Conservation (phyloP, 192 early-diverging fungal species). For the Funneliformis mosseae region DNA sequence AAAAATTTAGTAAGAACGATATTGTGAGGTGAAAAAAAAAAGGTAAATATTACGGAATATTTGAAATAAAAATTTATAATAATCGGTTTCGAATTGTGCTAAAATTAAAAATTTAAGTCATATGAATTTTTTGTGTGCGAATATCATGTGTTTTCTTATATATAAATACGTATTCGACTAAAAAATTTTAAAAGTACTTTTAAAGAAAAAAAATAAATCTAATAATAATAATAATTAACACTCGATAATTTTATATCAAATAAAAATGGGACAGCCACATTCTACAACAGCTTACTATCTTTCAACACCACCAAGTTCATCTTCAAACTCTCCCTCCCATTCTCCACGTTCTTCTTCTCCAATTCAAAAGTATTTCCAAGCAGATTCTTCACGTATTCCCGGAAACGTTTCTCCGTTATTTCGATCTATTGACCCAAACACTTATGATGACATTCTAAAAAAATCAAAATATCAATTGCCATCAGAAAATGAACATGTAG, state of each 20-base stretch:
- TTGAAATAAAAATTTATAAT: too few species aligned
- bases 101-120: too few species aligned
- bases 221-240: too few species aligned
- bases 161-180: too few species aligned
- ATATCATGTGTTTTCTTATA: too few species aligned
- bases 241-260: not conserved
- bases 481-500: not conserved
- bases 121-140: too few species aligned
- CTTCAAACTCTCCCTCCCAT: not conserved
- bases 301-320: not conserved
- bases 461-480: conserved; percentile 7
- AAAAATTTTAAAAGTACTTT: too few species aligned
- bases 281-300: not conserved
- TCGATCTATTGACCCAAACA: not conserved
- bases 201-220: too few species aligned
- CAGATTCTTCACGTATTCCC: not conserved
- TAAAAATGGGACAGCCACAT: not conserved
- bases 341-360: not conserved
- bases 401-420: not conserved
- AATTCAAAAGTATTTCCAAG: not conserved
- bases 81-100: too few species aligned
- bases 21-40: too few species aligned
- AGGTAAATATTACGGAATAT: too few species aligned
- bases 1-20: too few species aligned
- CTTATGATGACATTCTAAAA: not conserved